A percentile compares a stretch with the other conserved stretches of the same genome.
phyloP scores from a whole-genome alignment of 805 yeast species.

The Saccharomycopsis fodiens region DNA sequence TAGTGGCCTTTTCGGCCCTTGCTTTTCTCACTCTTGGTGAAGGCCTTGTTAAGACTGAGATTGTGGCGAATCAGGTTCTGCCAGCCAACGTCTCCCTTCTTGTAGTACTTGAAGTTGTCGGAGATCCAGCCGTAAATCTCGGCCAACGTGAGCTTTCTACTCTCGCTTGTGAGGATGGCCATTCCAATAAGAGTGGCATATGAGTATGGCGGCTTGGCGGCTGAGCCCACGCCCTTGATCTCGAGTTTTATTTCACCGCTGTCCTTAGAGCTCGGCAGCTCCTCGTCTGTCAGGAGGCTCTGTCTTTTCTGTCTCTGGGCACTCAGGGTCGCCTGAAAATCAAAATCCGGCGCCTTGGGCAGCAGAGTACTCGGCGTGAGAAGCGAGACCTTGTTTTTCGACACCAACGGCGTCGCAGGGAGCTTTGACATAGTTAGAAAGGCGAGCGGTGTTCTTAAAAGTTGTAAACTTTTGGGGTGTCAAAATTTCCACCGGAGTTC shows the following conservation, averaged over 20 bases:
- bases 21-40: slow-evolving; percentile 83
- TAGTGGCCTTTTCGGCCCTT: slow-evolving; percentile 82
- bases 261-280: slow-evolving; percentile 2
- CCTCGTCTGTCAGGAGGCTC: slow-evolving; percentile 4
- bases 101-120: slow-evolving; percentile 74
- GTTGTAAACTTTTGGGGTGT: too few relatives aligned
- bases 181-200: slow-evolving; percentile 91
- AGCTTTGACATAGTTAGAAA: too few relatives aligned
- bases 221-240: slow-evolving; percentile 16
- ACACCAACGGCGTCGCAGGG: slow-evolving; percentile 9
- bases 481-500: too few relatives aligned
- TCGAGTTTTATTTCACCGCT: slow-evolving; percentile 1
- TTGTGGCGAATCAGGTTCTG: slow-evolving; percentile 96
- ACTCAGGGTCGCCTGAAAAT: slow-evolving; percentile 9
- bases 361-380: slow-evolving; percentile 18
- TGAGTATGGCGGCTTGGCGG: slow-evolving; percentile 81
- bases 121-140: slow-evolving; percentile 93
- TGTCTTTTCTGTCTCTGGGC: slow-evolving; percentile 3
- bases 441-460: too few relatives aligned
- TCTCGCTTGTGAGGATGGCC: slow-evolving; percentile 80
- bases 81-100: slow-evolving; percentile 88
- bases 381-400: not conserved
- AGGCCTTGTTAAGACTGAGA: slow-evolving; percentile 86
- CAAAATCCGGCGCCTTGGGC: slow-evolving; percentile 4
- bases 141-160: slow-evolving; percentile 61